Percentiles rank a stretch among this genome's conserved stretches.
phyloP scores from a whole-genome alignment of 2,329 filamentous ascomycete genomes.

The Trichoderma hamatum region DNA sequence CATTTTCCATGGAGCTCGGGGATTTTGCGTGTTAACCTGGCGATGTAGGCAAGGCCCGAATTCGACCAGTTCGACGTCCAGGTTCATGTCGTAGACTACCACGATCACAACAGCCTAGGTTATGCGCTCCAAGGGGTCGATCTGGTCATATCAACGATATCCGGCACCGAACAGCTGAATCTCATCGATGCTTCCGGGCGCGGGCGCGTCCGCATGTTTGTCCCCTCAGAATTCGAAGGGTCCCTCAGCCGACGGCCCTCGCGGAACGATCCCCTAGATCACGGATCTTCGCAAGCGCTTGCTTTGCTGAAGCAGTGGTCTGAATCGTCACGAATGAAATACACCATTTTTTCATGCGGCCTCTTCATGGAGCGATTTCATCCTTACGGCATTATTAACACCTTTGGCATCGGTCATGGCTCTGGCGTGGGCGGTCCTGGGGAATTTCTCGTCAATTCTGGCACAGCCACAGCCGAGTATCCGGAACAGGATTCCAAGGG shows the following conservation, averaged over 20 bases:
- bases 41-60: constrained; percentile 54
- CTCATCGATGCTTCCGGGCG: constrained; percentile 72
- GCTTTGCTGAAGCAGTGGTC: constrained; percentile 59
- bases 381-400: constrained; percentile 62
- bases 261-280: constrained; percentile 61
- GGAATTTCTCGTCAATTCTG: constrained; percentile 67
- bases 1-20: constrained; percentile 10
- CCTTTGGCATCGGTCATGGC: constrained; percentile 61
- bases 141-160: constrained; percentile 74
- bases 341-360: constrained; percentile 73
- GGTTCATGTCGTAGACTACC: constrained; percentile 70
- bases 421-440: constrained; percentile 60
- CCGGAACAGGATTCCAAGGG: constrained; percentile 57
- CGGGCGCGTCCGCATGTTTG: constrained; percentile 67
- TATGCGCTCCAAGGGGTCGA: constrained; percentile 73
- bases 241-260: constrained; percentile 56
- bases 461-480: constrained; percentile 60
- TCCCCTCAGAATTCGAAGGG: constrained; percentile 77
- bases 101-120: constrained; percentile 57
- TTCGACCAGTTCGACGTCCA: constrained; percentile 63
- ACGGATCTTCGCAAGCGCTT: constrained; percentile 60
- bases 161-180: constrained; percentile 65
- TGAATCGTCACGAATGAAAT: constrained; percentile 59
- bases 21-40: constrained; percentile 31
- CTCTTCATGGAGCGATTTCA: constrained; percentile 77